These are phyloP conservation scores for Effrenium voratum DNA, from an alignment of 73 alveolate genomes.

Conservation along the genomic window DNA sequence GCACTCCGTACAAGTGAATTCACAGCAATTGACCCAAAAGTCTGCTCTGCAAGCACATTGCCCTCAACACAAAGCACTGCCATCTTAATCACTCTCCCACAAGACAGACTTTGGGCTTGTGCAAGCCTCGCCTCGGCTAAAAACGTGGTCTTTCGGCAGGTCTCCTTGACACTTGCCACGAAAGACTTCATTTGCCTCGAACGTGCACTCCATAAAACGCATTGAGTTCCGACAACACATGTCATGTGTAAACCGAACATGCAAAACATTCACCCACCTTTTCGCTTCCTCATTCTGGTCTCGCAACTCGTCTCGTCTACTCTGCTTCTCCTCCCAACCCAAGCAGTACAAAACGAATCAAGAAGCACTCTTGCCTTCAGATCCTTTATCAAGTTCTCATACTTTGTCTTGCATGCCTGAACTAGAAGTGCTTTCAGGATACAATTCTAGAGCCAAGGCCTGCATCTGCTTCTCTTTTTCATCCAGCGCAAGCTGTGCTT, in stretches of 20 bases:
- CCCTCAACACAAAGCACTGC: too few species aligned
- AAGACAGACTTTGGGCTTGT: too few species aligned
- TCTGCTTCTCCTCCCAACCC: conserved; percentile 41
- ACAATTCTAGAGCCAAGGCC: not conserved
- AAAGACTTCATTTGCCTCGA: conserved; percentile 79
- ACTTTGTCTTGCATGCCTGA: conserved; percentile 74
- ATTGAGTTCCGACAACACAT: too few species aligned
- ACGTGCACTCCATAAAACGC: too few species aligned
- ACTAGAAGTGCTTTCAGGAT: not conserved
- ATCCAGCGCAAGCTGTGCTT: conserved; percentile 62
- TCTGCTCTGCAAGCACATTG: too few species aligned
- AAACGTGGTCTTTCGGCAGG: conserved; percentile 63
- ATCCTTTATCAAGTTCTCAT: conserved; percentile 67
- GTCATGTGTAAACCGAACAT: not conserved
- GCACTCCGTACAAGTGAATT: too few species aligned
- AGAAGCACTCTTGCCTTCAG: conserved; percentile 8
- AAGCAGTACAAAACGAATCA: not conserved
- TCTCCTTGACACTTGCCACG: conserved; percentile 64
- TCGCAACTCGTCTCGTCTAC: conserved; percentile 66
- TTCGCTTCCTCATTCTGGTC: conserved; percentile 83
- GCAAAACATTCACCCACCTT: not conserved
- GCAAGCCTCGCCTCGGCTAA: conserved; percentile 85
- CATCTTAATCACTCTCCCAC: too few species aligned
- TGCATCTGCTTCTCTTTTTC: conserved; percentile 67
- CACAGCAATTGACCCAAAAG: too few species aligned